Percentiles rank a stretch among this genome's conserved stretches.
These are phyloP conservation scores for Galerina sulciceps DNA, from an alignment of 768 basidiomycete species.

Conservation along the genomic window DNA sequence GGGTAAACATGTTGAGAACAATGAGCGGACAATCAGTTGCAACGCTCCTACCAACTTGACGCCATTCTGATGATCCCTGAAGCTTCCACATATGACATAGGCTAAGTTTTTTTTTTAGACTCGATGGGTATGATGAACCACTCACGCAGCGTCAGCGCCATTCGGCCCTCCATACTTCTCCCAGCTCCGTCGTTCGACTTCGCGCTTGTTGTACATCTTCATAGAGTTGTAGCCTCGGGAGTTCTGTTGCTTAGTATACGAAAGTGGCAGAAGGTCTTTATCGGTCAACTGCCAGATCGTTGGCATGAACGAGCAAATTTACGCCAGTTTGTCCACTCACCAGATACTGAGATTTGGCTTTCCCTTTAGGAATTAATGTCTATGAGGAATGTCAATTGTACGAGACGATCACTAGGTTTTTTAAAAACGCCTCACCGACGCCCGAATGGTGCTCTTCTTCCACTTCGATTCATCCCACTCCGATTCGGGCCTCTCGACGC, in stretches of 20 bases:
- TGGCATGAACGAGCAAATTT: not conserved
- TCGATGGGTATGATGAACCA: too few relatives aligned
- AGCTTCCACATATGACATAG: not conserved
- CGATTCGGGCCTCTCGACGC: slow-evolving; percentile 5
- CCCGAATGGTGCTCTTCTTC: not conserved
- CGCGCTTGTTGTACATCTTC: slow-evolving; percentile 23
- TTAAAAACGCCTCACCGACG: not conserved
- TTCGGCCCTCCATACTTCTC: slow-evolving; percentile 21
- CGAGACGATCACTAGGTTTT: too few relatives aligned
- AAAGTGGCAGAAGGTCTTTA: slow-evolving; percentile 9
- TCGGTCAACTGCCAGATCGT: slow-evolving; percentile 2
- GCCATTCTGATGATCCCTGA: not conserved
- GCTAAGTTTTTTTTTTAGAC: too few relatives aligned
- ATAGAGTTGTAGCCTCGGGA: slow-evolving; percentile 2
- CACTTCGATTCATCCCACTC: slow-evolving; percentile 9
- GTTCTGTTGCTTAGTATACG: slow-evolving; percentile 4
- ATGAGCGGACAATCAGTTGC: not conserved
- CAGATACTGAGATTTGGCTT: slow-evolving; percentile 4
- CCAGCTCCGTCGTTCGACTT: slow-evolving; percentile 27
- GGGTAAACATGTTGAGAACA: not conserved
- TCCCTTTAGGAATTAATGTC: slow-evolving; percentile 3
- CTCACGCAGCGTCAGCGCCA: not conserved
- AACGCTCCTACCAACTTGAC: not conserved
- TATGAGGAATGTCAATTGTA: not conserved
- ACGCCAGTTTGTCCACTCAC: not conserved